Percentiles rank a stretch among this genome's conserved stretches.
Evolutionary conservation across 2,329 filamentous ascomycete genomes (phyloP).

Genomic region (Cercospora janseana): DNA sequence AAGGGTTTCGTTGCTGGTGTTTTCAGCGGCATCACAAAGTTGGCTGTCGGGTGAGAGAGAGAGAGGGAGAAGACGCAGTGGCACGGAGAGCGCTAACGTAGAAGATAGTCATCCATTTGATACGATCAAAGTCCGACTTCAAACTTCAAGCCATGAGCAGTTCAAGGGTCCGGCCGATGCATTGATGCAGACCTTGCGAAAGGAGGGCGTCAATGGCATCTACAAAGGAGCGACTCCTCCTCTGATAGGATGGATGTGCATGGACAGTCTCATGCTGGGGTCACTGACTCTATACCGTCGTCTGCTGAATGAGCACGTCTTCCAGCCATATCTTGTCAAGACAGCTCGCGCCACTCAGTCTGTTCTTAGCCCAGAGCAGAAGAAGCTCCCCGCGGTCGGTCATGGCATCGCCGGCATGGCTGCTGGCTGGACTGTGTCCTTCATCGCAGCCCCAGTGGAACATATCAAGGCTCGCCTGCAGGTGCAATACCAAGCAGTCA

Average conservation of each 20-base stretch:
- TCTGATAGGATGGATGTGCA: conserved; percentile 96
- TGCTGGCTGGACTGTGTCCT: conserved; percentile 85
- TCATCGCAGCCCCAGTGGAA: conserved; percentile 90
- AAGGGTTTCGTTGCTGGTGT: conserved; percentile 97
- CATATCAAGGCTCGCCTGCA: conserved; percentile 93
- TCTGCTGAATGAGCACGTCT: conserved; percentile 76
- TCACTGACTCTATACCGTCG: conserved; percentile 87
- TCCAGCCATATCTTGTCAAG: conserved; percentile 48
- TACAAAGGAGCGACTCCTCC: conserved; percentile 81
- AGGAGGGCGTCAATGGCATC: conserved; percentile 79
- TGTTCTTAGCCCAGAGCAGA: conserved; percentile 36
- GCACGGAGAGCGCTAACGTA: background rate
- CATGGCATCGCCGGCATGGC: conserved; percentile 85
- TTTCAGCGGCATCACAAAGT: conserved; percentile 88
- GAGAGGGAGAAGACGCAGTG: background rate
- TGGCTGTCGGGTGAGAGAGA: conserved; percentile 60
- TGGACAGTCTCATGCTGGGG: conserved; percentile 91
- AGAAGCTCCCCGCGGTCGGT: conserved; percentile 68
- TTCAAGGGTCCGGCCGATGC: conserved; percentile 88
- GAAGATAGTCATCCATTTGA: conserved; percentile 72
- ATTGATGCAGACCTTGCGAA: conserved; percentile 74
- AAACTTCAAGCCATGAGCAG: conserved; percentile 73
- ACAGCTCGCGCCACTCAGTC: conserved; percentile 23
- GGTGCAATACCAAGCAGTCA: conserved; percentile 83
- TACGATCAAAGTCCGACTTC: conserved; percentile 92